Evolutionary conservation across 768 basidiomycete species (phyloP).

Genomic region (Termitomyces sp.): DNA sequence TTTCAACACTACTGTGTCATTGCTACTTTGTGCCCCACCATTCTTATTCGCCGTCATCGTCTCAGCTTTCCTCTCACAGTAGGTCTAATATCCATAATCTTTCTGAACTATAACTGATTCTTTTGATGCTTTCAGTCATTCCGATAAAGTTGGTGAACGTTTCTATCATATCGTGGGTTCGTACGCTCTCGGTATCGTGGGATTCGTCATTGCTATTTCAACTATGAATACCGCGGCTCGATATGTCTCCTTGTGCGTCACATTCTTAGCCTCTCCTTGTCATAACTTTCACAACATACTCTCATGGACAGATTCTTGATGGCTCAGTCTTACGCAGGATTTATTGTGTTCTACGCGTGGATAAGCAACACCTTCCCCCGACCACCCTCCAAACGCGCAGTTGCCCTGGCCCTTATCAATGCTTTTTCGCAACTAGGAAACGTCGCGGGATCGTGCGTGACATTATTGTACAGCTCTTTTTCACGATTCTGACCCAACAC

Average conservation of each 20-base stretch:
- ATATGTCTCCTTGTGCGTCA: conserved; percentile 59
- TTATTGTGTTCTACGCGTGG: conserved; percentile 62
- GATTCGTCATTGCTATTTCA: conserved; percentile 62
- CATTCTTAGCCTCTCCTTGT: neutral
- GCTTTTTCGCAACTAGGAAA: conserved; percentile 82
- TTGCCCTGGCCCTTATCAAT: conserved; percentile 83
- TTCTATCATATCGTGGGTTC: conserved; percentile 62
- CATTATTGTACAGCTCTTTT: neutral
- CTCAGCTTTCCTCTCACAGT: conserved; percentile 54
- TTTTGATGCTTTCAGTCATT: conserved; percentile 43
- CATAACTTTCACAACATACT: neutral
- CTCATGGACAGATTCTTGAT: conserved; percentile 60
- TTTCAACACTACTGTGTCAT: conserved; percentile 57
- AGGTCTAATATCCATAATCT: conserved; percentile 3
- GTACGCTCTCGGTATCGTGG: conserved; percentile 57
- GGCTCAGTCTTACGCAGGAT: conserved; percentile 71
- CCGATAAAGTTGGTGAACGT: conserved; percentile 68
- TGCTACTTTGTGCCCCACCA: conserved; percentile 56
- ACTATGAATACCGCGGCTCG: conserved; percentile 62
- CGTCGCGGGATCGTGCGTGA: conserved; percentile 73
- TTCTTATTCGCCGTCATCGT: conserved; percentile 62
- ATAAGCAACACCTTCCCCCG: conserved; percentile 46
- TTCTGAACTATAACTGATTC: neutral
- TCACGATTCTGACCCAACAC: neutral
- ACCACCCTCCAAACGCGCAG: conserved; percentile 85